Evolutionary conservation across 169 alveolate genomes (phyloP).

Genomic region (Plasmodium berghei): DNA sequence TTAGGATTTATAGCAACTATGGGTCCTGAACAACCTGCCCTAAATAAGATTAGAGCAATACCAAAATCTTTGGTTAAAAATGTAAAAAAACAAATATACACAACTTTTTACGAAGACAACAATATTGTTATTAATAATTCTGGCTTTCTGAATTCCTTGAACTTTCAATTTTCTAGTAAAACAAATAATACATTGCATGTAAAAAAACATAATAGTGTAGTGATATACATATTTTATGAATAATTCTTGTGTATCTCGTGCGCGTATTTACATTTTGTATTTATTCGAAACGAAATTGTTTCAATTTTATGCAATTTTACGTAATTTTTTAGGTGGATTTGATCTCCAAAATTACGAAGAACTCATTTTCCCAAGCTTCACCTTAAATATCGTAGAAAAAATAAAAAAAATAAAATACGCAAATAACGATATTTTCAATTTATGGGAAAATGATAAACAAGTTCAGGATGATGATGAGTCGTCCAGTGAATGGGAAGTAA

Average conservation of each 20-base stretch:
- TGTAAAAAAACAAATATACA: conserved; percentile 18
- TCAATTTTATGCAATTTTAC: not conserved
- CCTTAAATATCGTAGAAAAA: conserved; percentile 30
- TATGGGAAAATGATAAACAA: conserved; percentile 66
- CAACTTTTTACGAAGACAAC: conserved; percentile 61
- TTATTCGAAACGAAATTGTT: not conserved
- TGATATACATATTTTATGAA: no score
- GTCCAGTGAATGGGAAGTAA: conserved; percentile 70
- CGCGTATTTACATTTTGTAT: not conserved
- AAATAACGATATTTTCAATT: conserved; percentile 69
- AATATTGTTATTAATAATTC: conserved; percentile 66
- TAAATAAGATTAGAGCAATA: conserved; percentile 71
- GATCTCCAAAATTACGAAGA: conserved; percentile 49
- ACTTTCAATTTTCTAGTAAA: conserved; percentile 61
- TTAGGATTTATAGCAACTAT: conserved; percentile 50
- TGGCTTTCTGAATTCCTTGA: conserved; percentile 32
- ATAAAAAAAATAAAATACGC: conserved; percentile 70
- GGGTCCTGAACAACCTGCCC: conserved; percentile 71
- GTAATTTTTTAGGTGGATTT: conserved; percentile 25
- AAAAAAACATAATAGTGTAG: no score
- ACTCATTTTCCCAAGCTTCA: conserved; percentile 40
- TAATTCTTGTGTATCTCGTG: no score
- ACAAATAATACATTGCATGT: no score
- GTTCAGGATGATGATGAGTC: conserved; percentile 46
- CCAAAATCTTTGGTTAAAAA: conserved; percentile 54